phyloP scores from a whole-genome alignment of 129 eudicot species.

The Helichrysum umbraculigerum region DNA sequence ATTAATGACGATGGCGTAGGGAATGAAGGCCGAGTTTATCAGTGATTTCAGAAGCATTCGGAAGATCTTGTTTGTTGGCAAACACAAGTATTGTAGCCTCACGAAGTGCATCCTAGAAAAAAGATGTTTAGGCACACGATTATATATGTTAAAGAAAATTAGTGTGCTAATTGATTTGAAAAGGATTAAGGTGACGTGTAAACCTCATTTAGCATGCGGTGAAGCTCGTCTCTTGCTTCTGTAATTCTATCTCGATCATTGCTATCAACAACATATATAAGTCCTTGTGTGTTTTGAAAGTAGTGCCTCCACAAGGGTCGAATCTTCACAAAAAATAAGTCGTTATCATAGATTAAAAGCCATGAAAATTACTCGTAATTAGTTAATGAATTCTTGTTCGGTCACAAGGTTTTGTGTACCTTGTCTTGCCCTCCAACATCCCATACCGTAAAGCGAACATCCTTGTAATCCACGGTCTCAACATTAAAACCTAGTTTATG shows the following conservation, averaged over 20 bases:
- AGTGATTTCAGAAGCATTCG: slow-evolving; percentile 67
- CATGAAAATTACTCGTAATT: not conserved
- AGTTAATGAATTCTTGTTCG: not conserved
- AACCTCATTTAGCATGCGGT: slow-evolving; percentile 70
- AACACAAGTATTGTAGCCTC: slow-evolving; percentile 56
- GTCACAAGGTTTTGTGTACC: slow-evolving; percentile 35
- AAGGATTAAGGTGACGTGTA: not conserved
- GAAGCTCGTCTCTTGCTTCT: slow-evolving; percentile 80
- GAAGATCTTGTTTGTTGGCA: slow-evolving; percentile 82
- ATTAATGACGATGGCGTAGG: too few species aligned
- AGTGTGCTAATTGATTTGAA: not conserved
- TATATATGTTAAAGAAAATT: not conserved
- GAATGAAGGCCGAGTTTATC: slow-evolving; percentile 67
- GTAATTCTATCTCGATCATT: slow-evolving; percentile 58
- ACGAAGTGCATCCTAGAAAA: slow-evolving; percentile 46
- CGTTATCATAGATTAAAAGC: not conserved
- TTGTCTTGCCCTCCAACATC: slow-evolving; percentile 82
- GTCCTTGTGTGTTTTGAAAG: slow-evolving; percentile 73
- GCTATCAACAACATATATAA: slow-evolving; percentile 62
- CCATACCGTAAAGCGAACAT: slow-evolving; percentile 71
- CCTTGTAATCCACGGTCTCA: slow-evolving; percentile 76
- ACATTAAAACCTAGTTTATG: slow-evolving; percentile 59
- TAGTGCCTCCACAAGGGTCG: slow-evolving; percentile 79
- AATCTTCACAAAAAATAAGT: slow-evolving; percentile 41
- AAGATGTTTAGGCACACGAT: not conserved